A percentile compares a stretch with the other conserved stretches of the same genome.
These are phyloP conservation scores for Colletotrichum sp. DNA, from an alignment of 2,329 filamentous ascomycete genomes.

Conservation along the genomic window DNA sequence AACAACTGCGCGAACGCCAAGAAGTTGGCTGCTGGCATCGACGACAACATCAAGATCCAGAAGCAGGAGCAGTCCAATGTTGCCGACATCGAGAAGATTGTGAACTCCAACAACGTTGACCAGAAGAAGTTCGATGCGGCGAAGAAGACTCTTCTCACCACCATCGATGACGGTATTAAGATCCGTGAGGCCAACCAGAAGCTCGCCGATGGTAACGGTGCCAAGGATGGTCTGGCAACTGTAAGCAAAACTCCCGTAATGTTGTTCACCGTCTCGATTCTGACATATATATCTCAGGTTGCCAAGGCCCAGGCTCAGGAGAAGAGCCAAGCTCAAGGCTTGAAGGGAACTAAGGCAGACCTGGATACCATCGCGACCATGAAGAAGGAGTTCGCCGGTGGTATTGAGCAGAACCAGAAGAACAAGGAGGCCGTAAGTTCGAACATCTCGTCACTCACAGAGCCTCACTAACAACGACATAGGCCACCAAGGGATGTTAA, in stretches of 20 bases:
- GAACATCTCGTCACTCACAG: accelerated
- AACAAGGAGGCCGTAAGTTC: background rate
- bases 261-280: background rate
- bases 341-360: background rate
- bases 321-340: background rate
- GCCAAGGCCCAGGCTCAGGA: background rate
- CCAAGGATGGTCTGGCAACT: conserved; percentile 18
- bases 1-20: conserved; percentile 18
- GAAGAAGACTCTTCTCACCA: conserved; percentile 21
- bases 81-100: background rate
- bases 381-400: conserved; percentile 20
- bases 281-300: background rate
- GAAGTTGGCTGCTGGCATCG: conserved; percentile 26
- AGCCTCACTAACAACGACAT: background rate
- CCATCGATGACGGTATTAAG: conserved; percentile 26
- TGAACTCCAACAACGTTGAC: conserved; percentile 13
- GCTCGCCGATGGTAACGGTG: conserved; percentile 20
- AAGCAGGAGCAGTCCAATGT: conserved; percentile 24
- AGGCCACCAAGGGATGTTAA: background rate
- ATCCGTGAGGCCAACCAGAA: conserved; percentile 27
- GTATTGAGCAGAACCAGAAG: conserved; percentile 23
- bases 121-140: conserved; percentile 18
- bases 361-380: background rate
- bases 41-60: conserved; percentile 27
- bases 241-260: background rate